Conservation (phyloP, 2,329 filamentous ascomycete species). For the Fusarium sp. region DNA sequence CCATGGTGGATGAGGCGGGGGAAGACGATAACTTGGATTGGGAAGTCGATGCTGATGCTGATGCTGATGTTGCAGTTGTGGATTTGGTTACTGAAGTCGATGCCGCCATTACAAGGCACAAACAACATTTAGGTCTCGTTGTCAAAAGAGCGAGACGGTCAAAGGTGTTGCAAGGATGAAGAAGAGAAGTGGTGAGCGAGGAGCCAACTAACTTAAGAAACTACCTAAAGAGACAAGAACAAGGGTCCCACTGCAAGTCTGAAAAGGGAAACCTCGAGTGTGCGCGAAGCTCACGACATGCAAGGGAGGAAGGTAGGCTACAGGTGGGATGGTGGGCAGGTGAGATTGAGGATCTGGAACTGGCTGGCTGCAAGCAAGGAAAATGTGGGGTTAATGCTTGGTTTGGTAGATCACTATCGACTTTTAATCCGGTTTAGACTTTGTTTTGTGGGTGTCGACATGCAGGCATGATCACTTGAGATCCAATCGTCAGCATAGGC, state of each 20-base stretch:
- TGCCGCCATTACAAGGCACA: slow-evolving; percentile 11
- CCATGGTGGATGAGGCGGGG: slow-evolving; percentile 41
- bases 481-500: slow-evolving; percentile 1
- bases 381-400: slow-evolving; percentile 31
- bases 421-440: slow-evolving; percentile 1
- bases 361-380: slow-evolving; percentile 22
- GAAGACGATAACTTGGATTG: neutral
- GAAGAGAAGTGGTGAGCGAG: neutral
- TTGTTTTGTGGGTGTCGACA: slow-evolving; percentile 26
- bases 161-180: neutral
- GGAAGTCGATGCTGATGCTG: slow-evolving; percentile 5
- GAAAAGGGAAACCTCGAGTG: slow-evolving; percentile 17
- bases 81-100: neutral
- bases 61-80: neutral
- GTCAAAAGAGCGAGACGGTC: slow-evolving; percentile 4
- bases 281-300: slow-evolving; percentile 6
- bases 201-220: neutral
- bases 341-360: slow-evolving; percentile 26
- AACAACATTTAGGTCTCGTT: neutral
- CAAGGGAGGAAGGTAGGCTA: neutral
- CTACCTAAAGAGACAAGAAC: neutral
- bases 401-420: slow-evolving; percentile 28
- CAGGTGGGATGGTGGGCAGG: neutral
- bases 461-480: slow-evolving; percentile 17
- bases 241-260: slow-evolving; percentile 19